Evolutionary conservation across 2,329 filamentous ascomycete species (phyloP).

Genomic region (Aspergillus hiratsukae): DNA sequence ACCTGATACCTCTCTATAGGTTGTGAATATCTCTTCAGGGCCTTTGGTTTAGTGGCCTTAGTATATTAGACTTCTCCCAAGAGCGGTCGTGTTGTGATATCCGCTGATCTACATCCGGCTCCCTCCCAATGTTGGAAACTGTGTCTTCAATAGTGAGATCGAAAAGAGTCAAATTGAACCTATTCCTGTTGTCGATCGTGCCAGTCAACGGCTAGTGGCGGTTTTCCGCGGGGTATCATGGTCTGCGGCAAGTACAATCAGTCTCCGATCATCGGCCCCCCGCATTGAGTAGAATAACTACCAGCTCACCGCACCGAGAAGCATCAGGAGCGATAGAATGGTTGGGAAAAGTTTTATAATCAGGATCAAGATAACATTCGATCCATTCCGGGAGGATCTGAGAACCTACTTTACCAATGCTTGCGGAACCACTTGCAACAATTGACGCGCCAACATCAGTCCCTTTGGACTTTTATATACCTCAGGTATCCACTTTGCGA

Average conservation of each 20-base stretch:
- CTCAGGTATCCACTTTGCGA: neutral
- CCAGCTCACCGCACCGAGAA: neutral
- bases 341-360: neutral
- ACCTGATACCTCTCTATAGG: neutral
- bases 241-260: neutral
- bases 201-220: neutral
- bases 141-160: too few relatives aligned
- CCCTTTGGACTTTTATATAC: neutral
- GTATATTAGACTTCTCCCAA: neutral
- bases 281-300: neutral
- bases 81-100: neutral
- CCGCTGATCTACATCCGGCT: too few relatives aligned
- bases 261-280: constrained; percentile 15
- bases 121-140: neutral
- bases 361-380: neutral
- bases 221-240: constrained; percentile 5
- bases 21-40: neutral
- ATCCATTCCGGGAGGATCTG: neutral
- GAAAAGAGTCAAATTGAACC: neutral
- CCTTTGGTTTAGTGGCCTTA: neutral
- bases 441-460: neutral
- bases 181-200: neutral
- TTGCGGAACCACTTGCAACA: neutral
- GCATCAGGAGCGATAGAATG: neutral
- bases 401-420: neutral